Evolutionary conservation across 345 rosid species (phyloP), one percentile per base, ranked within the genome.

Genomic region (Cardiospermum halicacabum): DNA sequence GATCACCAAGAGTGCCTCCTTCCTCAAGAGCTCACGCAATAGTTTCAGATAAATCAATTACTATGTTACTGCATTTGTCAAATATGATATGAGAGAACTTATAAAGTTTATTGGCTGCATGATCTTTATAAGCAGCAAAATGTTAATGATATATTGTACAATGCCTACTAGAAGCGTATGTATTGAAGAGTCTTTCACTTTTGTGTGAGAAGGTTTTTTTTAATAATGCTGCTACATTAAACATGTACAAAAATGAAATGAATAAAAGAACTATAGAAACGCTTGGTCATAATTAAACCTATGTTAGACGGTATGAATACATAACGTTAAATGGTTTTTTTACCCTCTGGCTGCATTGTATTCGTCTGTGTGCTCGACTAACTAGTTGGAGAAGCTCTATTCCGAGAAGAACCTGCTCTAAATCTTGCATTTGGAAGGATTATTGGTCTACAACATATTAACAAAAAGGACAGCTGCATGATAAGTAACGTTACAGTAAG

Each of bases 371-470:
- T 32, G 30, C 66, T 56, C 66, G 43, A 42, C 69, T 28, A 51
- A 62, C 65, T 19, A 48, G 58, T 32, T 21, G 3, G 61, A 72
- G 64, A 34, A 58, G 72, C 40, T 39, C 12, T 60, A 58, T 18
- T 54, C 56, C 72, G 62, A 15, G 80, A 48, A 62, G 77, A 58
- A 37, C 36, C 62, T 53, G 57, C 66, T 19, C 78, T 77, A 45
- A 43, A 69, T 70, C 79, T 77, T 11, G 77, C 53, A 77, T 78
- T 80, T 47, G 92, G 94, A 53, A 86, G 58, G 72, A 90, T 75
- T 67, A 82, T 24, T 56, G 82, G 69, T 36, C 79, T 77, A 68
- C 85, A 85, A 67, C 87, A 90, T 61, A 85, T 64, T 22, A 90
- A 76, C 31, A 56, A 36, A 21, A 76, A 58, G 71, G 83, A 26